These are phyloP conservation scores for Trametes hirsuta DNA, from an alignment of 1,284 basidiomycete genomes.

Conservation along the genomic window DNA sequence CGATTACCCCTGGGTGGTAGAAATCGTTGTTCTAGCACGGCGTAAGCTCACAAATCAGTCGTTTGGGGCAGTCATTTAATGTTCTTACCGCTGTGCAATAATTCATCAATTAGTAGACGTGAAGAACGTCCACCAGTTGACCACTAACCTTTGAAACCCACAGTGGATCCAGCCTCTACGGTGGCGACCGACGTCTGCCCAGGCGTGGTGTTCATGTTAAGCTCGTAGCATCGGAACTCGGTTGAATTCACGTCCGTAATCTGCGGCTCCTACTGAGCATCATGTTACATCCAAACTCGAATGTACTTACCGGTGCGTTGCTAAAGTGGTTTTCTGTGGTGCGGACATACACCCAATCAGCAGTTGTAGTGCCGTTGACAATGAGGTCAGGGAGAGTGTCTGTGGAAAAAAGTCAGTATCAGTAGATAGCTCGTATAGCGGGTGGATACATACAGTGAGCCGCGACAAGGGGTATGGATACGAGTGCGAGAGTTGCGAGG, in stretches of 20 bases:
- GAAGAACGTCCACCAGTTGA: not conserved
- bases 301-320: conserved; percentile 39
- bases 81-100: conserved; percentile 21
- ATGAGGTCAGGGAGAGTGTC: conserved; percentile 33
- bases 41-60: not conserved
- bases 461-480: conserved; percentile 24
- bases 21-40: conserved; percentile 24
- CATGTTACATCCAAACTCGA: not conserved
- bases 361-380: conserved; percentile 16
- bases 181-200: conserved; percentile 41
- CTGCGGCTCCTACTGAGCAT: conserved; percentile 27
- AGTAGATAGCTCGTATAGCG: not conserved
- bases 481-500: conserved; percentile 25
- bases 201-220: conserved; percentile 39
- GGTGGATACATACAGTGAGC: conserved; percentile 27
- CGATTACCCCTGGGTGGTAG: conserved; percentile 44
- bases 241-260: conserved; percentile 48
- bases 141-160: conserved; percentile 33
- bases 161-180: conserved; percentile 37
- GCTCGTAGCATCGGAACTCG: conserved; percentile 51
- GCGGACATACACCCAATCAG: conserved; percentile 46
- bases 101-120: conserved; percentile 28
- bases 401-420: conserved; percentile 1
- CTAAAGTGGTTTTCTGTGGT: conserved; percentile 45
- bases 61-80: not conserved